phyloP scores from a whole-genome alignment of 2,329 filamentous ascomycete genomes.

The Colletotrichum tamarilloi region DNA sequence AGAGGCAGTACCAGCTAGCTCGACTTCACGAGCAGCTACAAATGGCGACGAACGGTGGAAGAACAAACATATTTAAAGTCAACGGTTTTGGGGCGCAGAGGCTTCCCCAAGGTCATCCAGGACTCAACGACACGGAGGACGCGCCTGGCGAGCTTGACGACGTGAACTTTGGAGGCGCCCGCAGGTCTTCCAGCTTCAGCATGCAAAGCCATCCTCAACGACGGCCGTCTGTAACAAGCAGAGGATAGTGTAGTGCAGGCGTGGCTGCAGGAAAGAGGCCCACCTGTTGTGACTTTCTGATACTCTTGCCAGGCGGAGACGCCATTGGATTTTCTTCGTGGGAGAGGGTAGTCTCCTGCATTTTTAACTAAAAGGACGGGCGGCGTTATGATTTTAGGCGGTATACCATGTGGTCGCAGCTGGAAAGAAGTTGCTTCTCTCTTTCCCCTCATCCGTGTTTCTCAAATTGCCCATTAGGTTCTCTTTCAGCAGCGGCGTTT shows the following conservation, averaged over 20 bases:
- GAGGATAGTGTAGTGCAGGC: slow-evolving; percentile 48
- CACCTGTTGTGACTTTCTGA: neutral
- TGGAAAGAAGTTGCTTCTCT: neutral
- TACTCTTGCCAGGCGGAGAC: neutral
- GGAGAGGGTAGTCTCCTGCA: neutral
- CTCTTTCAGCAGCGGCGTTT: slow-evolving; percentile 16
- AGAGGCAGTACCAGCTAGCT: slow-evolving; percentile 71
- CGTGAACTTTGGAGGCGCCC: slow-evolving; percentile 48
- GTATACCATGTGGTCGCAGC: slow-evolving; percentile 21
- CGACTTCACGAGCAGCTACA: slow-evolving; percentile 74
- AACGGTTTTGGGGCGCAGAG: slow-evolving; percentile 66
- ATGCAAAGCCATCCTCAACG: slow-evolving; percentile 54
- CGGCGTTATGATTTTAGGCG: slow-evolving; percentile 15
- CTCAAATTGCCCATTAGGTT: neutral
- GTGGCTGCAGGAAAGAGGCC: neutral
- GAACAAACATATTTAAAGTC: slow-evolving; percentile 73
- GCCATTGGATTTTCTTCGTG: neutral
- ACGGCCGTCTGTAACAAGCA: slow-evolving; percentile 58
- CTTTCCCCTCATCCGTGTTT: neutral
- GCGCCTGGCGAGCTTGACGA: slow-evolving; percentile 68
- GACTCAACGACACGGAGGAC: slow-evolving; percentile 61
- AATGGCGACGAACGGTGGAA: slow-evolving; percentile 73
- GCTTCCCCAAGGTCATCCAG: slow-evolving; percentile 61
- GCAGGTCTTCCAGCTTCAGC: slow-evolving; percentile 59
- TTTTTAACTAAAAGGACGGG: neutral